Evolutionary conservation across 1,284 basidiomycete genomes (phyloP), one percentile per base, ranked within the genome.

Genomic region (Heterobasidion occidentale): DNA sequence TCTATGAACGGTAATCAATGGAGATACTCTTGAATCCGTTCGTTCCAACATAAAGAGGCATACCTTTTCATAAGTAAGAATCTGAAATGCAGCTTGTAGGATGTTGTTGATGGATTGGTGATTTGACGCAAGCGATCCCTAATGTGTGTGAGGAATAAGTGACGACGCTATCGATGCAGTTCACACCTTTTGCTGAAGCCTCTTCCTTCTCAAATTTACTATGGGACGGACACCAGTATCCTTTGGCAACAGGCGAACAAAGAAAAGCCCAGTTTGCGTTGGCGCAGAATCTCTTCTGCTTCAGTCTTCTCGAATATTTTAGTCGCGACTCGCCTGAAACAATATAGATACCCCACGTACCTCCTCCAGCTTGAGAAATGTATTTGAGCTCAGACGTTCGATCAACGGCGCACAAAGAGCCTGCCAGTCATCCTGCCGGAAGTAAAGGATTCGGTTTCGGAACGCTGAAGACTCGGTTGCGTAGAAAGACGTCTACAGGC

Each of bases 371-470:
- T 78, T 79, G 59, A 79, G 70, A 64, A 90, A 91, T 3, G 83
- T 91, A n/a, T 75, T 77, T 15, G 74, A 68, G 11, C 79, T 84
- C 42, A 98, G 77, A 34, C 83, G 77, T 55, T 84, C 80, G 15
- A 97, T 76, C 20, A 98, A 77, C 0, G 97, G 97, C 2, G 77
- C 73, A 55, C 92, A 94, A 5, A 98, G 77, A 2, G 71, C 74
- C n/a, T 80, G 75, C 97, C 97, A 99, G 62, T 96, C 94, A 57
- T 95, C 93, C 57, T 98, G 94, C 8, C 93, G 82, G 67, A 97
- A 99, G 69, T 96, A 99, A 0, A 98, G 74, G 0, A 94, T 81
- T 53, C 85, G 83, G 62, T 96, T 92, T n/a, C 88, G 79, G 62
- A 89, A 94, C 1, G 87, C 88, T 6, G 89, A 86, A 0, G 95